These are phyloP conservation scores for Ustilago cynodontis DNA, from an alignment of 1,284 basidiomycete species.

Conservation along the genomic window DNA sequence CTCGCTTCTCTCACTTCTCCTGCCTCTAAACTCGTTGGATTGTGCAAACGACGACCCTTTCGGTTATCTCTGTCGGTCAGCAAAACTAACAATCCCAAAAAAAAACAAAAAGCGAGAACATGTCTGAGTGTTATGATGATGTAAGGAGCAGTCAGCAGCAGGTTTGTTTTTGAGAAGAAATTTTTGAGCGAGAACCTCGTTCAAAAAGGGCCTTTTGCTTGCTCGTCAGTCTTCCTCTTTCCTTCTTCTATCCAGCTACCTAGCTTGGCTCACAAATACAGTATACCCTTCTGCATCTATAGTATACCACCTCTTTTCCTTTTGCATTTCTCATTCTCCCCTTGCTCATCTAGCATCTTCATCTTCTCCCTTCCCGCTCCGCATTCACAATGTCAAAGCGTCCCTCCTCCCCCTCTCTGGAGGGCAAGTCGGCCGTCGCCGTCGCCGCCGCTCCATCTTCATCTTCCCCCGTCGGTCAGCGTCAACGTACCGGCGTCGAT, in stretches of 20 bases:
- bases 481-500: slow-evolving; percentile 26
- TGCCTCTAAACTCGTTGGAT: too few relatives aligned
- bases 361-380: not conserved
- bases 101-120: not conserved
- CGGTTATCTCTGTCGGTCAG: slow-evolving; percentile 21
- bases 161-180: slow-evolving; percentile 24
- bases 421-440: slow-evolving; percentile 21
- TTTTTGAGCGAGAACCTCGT: slow-evolving; percentile 19
- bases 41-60: slow-evolving; percentile 29
- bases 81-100: slow-evolving; percentile 6
- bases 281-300: slow-evolving; percentile 28
- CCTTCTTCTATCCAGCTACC: slow-evolving; percentile 31
- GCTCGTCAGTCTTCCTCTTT: slow-evolving; percentile 10
- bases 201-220: slow-evolving; percentile 22
- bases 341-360: not conserved
- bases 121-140: not conserved
- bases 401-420: slow-evolving; percentile 44
- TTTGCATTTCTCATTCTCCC: slow-evolving; percentile 6
- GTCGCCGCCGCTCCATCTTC: slow-evolving; percentile 21
- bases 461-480: slow-evolving; percentile 21
- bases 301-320: slow-evolving; percentile 17
- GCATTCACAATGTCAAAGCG: slow-evolving; percentile 51
- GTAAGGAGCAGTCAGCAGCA: slow-evolving; percentile 11
- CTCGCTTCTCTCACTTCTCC: not conserved
- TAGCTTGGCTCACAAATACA: slow-evolving; percentile 39